Evolutionary conservation across 2,329 filamentous ascomycete genomes (phyloP).

Genomic region (Cordyceps fumosorosea): DNA sequence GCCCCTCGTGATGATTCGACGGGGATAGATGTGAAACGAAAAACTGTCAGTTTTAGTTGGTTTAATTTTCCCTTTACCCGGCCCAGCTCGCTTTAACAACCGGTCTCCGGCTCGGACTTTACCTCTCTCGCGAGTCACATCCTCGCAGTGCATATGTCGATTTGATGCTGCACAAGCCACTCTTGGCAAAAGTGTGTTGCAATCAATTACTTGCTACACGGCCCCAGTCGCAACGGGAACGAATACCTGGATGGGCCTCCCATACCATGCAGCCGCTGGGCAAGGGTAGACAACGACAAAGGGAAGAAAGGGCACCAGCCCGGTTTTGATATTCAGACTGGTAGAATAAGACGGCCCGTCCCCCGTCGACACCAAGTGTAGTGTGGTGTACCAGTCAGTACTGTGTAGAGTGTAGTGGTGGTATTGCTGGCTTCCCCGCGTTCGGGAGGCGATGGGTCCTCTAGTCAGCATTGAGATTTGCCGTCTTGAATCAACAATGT

Average conservation of each 20-base stretch:
- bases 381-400: too few species aligned
- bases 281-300: background rate
- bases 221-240: background rate
- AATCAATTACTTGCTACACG: background rate
- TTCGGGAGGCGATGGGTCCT: background rate
- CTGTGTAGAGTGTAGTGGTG: background rate
- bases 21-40: background rate
- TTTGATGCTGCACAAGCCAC: background rate
- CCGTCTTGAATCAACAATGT: too few species aligned
- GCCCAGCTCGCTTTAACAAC: background rate
- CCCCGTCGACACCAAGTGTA: background rate
- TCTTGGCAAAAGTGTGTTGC: background rate
- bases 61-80: background rate
- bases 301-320: background rate
- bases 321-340: background rate
- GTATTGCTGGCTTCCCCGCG: background rate
- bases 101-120: background rate
- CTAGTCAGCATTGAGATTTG: background rate
- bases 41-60: background rate
- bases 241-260: background rate
- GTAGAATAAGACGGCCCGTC: background rate
- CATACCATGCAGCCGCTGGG: background rate
- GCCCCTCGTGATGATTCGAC: conserved; percentile 7
- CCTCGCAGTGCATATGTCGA: background rate
- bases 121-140: background rate